Evolutionary conservation across 2,329 filamentous ascomycete genomes (phyloP), one percentile per base, ranked within the genome.

Genomic region (Furcasterigmium furcatum): DNA sequence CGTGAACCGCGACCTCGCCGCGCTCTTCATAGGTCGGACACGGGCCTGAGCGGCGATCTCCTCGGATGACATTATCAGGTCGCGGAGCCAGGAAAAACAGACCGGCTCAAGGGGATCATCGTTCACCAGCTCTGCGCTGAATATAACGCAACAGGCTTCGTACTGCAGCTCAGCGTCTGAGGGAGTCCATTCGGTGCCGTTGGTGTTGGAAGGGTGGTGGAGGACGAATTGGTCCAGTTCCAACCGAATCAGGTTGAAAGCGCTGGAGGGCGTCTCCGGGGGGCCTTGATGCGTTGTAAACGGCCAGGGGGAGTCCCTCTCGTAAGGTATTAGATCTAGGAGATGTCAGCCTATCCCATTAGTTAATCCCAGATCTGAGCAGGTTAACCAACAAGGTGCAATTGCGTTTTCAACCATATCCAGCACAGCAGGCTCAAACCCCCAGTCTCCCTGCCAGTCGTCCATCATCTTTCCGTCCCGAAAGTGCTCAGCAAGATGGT

Each of bases 391-490:
- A 57, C 55, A 68, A 9, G 66, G 65, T n/a, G 63, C 64, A 44
- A 68, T 64, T 21, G 63, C 59, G 46, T 66, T 68, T 48, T 68
- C 63, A 25, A 69, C 58, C 44, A 65, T 59, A 22, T 64, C 59
- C 34, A 63, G 49, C 9, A 68, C 55, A 8, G 59, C 54, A 2
- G 55, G 48, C 9, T 68, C 66, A 30, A 70, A 67, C 45, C 65
- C 67, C 60, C 65, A 65, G 34, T 67, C 65, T 20, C 67, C 66
- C 32, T 64, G 62, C 67, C 66, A 70, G 25, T 67, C 61, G 32
- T 60, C 60, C 66, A 70, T 70, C 40, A 55, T 60, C 35, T 59
- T 60, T 14, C 66, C 66, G 6, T 52, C 55, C 41, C 64, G 67
- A 47, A 70, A 70, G 48, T 70, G 67, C 7, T 65, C 60, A 0